Conservation (phyloP, 768 basidiomycete genomes). For the Tricholoma sp. region DNA sequence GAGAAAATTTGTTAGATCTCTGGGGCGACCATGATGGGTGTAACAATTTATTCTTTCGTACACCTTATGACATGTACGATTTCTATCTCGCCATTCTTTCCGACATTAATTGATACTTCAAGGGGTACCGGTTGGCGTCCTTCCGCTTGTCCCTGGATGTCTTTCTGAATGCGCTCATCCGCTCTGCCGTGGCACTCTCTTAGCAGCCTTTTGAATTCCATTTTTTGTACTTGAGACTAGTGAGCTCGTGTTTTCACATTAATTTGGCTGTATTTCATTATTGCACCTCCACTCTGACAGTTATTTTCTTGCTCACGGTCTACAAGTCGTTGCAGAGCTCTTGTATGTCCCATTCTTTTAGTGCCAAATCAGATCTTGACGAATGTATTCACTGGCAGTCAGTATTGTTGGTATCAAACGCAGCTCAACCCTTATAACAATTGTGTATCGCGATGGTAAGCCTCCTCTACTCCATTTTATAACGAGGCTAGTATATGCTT, state of each 20-base stretch:
- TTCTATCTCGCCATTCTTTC: background rate
- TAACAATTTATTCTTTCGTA: background rate
- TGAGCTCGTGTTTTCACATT: background rate
- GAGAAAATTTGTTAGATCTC: background rate
- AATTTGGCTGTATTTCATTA: background rate
- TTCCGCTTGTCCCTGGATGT: constrained; percentile 4
- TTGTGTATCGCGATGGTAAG: constrained; percentile 15
- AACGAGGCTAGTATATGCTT: background rate
- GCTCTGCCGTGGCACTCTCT: background rate
- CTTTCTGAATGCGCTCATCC: background rate
- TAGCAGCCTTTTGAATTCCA: constrained; percentile 2
- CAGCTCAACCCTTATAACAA: background rate
- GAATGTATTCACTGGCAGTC: constrained; percentile 11
- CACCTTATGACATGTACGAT: background rate
- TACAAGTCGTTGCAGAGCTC: background rate
- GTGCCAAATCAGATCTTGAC: background rate
- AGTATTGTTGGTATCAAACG: background rate
- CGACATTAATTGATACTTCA: background rate
- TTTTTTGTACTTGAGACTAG: constrained; percentile 3
- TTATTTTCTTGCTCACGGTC: constrained; percentile 3
- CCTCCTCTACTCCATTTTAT: background rate
- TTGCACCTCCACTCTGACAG: background rate
- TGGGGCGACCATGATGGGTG: background rate
- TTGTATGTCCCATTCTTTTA: background rate
- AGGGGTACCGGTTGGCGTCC: background rate